Evolutionary conservation across 2,329 filamentous ascomycete genomes (phyloP).

Genomic region (Mariannaea elegans): DNA sequence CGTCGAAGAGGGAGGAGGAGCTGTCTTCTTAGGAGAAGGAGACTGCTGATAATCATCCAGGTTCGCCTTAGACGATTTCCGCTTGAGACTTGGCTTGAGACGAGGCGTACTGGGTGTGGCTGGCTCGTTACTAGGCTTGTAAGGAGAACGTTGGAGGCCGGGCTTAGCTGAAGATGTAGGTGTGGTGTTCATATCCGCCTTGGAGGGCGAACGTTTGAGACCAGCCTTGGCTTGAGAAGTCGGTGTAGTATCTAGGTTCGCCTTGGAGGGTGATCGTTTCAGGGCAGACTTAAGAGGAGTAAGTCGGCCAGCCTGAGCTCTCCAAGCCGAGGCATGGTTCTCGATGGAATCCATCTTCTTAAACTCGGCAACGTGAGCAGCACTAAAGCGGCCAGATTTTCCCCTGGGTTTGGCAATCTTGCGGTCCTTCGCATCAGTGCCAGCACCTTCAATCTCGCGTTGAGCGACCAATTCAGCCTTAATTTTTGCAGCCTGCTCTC

Average conservation of each 20-base stretch:
- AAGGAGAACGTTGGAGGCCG: constrained; percentile 43
- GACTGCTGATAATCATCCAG: constrained; percentile 42
- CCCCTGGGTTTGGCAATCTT: constrained; percentile 84
- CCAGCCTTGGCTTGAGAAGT: constrained; percentile 46
- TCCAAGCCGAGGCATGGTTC: constrained; percentile 82
- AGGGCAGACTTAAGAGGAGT: constrained; percentile 55
- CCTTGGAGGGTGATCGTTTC: constrained; percentile 57
- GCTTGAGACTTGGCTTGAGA: constrained; percentile 46
- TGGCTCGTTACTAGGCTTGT: constrained; percentile 57
- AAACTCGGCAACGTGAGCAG: constrained; percentile 87
- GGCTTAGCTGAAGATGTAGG: constrained; percentile 48
- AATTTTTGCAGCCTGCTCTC: constrained; percentile 75
- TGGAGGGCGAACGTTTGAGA: constrained; percentile 63
- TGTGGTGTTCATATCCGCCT: constrained; percentile 66
- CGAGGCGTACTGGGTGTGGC: constrained; percentile 59
- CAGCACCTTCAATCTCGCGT: constrained; percentile 62
- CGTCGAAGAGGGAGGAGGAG: constrained; percentile 26
- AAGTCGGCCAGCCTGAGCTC: constrained; percentile 63
- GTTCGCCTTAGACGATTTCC: constrained; percentile 38
- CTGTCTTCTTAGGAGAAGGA: constrained; percentile 40
- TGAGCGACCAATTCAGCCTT: constrained; percentile 73
- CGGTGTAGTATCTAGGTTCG: constrained; percentile 49
- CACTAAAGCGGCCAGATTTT: constrained; percentile 81
- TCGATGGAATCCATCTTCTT: constrained; percentile 98
- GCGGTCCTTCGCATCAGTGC: constrained; percentile 59